These are phyloP conservation scores for Geotrichum australiense DNA, from an alignment of 1,139 yeast genomes.

Conservation along the genomic window DNA sequence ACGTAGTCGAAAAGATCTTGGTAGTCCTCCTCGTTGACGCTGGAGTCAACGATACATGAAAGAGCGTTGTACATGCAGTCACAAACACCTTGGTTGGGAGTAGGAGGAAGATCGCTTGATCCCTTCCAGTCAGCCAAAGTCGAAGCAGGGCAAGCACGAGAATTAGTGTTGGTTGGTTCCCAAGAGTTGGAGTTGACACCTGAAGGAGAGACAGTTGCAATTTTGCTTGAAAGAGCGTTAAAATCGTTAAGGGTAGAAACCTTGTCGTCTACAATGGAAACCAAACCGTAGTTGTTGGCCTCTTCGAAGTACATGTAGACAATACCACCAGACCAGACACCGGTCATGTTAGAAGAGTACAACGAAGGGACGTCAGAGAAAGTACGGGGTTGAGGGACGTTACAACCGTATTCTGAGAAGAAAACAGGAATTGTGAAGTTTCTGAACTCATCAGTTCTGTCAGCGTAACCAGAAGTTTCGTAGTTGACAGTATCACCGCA, in stretches of 20 bases:
- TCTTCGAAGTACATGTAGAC: constrained; percentile 91
- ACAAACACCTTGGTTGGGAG: constrained; percentile 57
- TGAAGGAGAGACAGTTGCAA: constrained; percentile 53
- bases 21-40: constrained; percentile 44
- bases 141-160: constrained; percentile 46
- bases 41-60: constrained; percentile 44
- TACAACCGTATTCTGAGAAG: constrained; percentile 93
- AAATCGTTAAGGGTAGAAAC: constrained; percentile 58
- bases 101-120: constrained; percentile 54
- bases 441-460: constrained; percentile 62
- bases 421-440: constrained; percentile 70
- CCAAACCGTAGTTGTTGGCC: constrained; percentile 82
- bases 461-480: constrained; percentile 72
- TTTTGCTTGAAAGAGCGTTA: constrained; percentile 45
- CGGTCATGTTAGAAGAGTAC: constrained; percentile 53
- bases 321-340: constrained; percentile 85
- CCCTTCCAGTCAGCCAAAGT: constrained; percentile 48
- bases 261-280: constrained; percentile 40
- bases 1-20: constrained; percentile 47
- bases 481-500: constrained; percentile 83
- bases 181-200: constrained; percentile 46
- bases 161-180: constrained; percentile 42
- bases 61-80: constrained; percentile 47
- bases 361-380: constrained; percentile 63
- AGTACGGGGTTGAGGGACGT: constrained; percentile 56